Evolutionary conservation across 2,329 filamentous ascomycete genomes (phyloP), one percentile per base, ranked within the genome.

Genomic region (Sporothrix brunneoviolacea): DNA sequence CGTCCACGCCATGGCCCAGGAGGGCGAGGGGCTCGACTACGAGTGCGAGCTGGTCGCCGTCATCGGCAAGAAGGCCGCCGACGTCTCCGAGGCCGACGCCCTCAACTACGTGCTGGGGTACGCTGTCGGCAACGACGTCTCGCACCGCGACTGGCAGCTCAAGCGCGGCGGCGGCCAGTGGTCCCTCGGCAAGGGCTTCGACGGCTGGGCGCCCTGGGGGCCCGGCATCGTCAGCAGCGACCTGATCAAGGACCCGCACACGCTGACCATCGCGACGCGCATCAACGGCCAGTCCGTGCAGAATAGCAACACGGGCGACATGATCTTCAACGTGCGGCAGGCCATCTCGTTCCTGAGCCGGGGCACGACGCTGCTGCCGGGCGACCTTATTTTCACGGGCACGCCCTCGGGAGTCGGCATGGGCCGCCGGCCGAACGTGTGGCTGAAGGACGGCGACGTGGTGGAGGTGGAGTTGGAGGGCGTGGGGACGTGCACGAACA

Each of bases 11-110:
- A 69, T 86, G 53, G 85, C 83, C 0, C 86, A 89, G 65, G 73
- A 83, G 54, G 73, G 72, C 42, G 69, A 71, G n/a, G 82, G 82
- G 0, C 68, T 88, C 16, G 87, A 91, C 67, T 91, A 91, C 65
- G 87, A 91, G 68, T 88, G 84, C 63, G 87, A 91, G 68, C 74
- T 91, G 7, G 83, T 89, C 13, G 73, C 81, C 33, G 72, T 91
- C 8, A 88, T 91, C 55, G 84, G 84, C 21, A 84, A 82, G 65
- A 70, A 76, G 53, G 84, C 81, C 53, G 67, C 70, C 38, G 75
- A 89, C 61, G 81, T 91, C 12, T 65, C 79, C 1, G 83, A 86
- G 66, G 70, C 72, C 2, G 66, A 78, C 19, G 86, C 86, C 0
- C 69, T 90, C n/a, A 70, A 83, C 47, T 83, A 87, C 60, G 83